Evolutionary conservation across 169 alveolate genomes (phyloP), one percentile per base, ranked within the genome.

Genomic region (Eimeria necatrix): DNA sequence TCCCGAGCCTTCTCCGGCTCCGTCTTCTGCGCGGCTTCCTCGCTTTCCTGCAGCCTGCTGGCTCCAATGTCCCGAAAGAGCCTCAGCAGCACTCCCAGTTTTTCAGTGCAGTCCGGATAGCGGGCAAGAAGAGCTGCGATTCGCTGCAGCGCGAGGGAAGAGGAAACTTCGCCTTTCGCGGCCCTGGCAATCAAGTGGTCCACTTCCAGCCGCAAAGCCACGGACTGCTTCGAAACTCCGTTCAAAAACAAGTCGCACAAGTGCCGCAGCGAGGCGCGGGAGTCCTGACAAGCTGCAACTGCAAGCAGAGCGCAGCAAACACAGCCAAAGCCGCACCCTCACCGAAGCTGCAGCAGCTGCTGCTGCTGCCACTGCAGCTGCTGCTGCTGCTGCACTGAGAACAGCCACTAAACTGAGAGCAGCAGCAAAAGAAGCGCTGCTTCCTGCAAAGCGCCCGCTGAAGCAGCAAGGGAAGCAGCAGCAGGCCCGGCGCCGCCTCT

Each of bases 221-320:
- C 53, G 5, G 95, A 91, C 71, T 56, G 89, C 18, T 49, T 74
- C 26, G 51, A 76, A 22, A 91, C 68, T 14, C 71, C 95, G 68
- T 91, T 51, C 0, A 91, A 74, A 74, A 91, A 91, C 86, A 91
- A 83, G 24, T 76, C 95, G 86, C 95, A 91, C 24, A 59, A 64
- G 61, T 49, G 26, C 48, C 46, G 80, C 56, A 60, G 73, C 18
- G 60, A 60, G 22, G 16, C 78, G 41, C 16, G 59, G 1, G n/a
- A 24, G 78, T 84, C 92, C 12, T n/a, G 8, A 24, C 92, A 84
- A 5, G 92, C 92, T 26, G 92, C 92, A 20, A 59, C 92, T 59
- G 92, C n/a, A 60, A 52, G 22, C 76, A 53, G 32, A 53, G 61
- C 26, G 32, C 7, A 10, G 2, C 9, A n/a, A 16, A 53, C 87